These are phyloP conservation scores for Selenicereus undatus DNA, from an alignment of 148 eudicot species.

Conservation along the genomic window DNA sequence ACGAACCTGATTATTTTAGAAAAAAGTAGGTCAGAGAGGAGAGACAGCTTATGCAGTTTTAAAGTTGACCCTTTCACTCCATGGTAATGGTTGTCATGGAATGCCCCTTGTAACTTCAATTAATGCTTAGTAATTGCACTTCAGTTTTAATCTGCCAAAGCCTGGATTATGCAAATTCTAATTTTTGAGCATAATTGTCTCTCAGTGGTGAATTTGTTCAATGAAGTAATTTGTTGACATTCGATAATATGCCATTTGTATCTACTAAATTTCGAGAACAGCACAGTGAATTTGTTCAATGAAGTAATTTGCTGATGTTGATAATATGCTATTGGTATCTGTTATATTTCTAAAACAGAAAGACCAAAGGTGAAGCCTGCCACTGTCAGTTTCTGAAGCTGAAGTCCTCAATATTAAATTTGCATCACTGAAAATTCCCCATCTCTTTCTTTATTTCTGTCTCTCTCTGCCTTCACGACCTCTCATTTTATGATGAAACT, in stretches of 20 bases:
- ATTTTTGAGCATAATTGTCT: background rate
- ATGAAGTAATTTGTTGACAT: background rate
- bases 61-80: background rate
- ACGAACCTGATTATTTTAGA: background rate
- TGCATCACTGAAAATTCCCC: background rate
- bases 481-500: conserved; percentile 1
- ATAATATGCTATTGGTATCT: background rate
- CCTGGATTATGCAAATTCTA: background rate
- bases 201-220: background rate
- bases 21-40: too few species aligned
- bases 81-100: background rate
- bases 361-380: background rate
- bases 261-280: background rate
- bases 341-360: background rate
- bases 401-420: background rate
- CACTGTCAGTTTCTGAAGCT: background rate
- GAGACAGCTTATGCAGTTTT: background rate
- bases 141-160: background rate
- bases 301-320: background rate
- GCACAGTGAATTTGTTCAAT: too few species aligned
- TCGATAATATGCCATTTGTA: background rate
- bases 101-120: background rate
- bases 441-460: background rate
- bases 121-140: background rate
- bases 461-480: background rate